A percentile compares a stretch with the other conserved stretches of the same genome.
Evolutionary conservation across 495 filamentous ascomycete genomes (phyloP).

Genomic region (Niebla homalea): DNA sequence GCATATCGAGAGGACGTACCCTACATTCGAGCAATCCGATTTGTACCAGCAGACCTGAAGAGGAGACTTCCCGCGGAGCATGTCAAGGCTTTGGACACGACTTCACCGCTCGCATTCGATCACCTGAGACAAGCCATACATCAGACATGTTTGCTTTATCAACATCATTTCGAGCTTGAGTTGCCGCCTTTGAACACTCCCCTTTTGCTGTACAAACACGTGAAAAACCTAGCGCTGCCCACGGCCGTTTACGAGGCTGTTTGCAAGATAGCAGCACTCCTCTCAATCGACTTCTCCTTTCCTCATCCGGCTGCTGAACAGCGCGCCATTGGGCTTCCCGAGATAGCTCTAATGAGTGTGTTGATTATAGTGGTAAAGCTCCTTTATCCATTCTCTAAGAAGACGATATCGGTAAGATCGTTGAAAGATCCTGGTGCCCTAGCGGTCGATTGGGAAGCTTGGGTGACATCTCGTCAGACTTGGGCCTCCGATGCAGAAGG

Average conservation of each 20-base stretch:
- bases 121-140: constrained; percentile 50
- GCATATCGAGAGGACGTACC: constrained; percentile 33
- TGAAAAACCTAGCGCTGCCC: constrained; percentile 65
- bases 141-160: constrained; percentile 47
- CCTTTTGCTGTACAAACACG: constrained; percentile 51
- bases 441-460: constrained; percentile 57
- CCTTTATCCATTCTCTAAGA: constrained; percentile 58
- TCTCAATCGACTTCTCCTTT: constrained; percentile 45
- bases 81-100: constrained; percentile 41
- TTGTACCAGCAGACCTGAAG: constrained; percentile 53
- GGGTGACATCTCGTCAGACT: constrained; percentile 43
- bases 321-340: constrained; percentile 43
- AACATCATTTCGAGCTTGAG: constrained; percentile 49
- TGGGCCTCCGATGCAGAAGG: constrained; percentile 22
- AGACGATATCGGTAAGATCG: constrained; percentile 39
- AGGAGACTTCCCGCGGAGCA: constrained; percentile 49
- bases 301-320: constrained; percentile 24
- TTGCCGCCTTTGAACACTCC: constrained; percentile 62
- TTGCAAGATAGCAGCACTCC: constrained; percentile 41
- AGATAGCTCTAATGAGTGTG: constrained; percentile 54
- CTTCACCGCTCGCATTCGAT: constrained; percentile 31
- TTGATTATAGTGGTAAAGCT: constrained; percentile 72
- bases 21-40: constrained; percentile 29
- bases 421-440: constrained; percentile 46
- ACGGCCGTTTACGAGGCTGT: constrained; percentile 32